Conservation (phyloP, 1,284 basidiomycete genomes). For the Singerocomus inundabilis region DNA sequence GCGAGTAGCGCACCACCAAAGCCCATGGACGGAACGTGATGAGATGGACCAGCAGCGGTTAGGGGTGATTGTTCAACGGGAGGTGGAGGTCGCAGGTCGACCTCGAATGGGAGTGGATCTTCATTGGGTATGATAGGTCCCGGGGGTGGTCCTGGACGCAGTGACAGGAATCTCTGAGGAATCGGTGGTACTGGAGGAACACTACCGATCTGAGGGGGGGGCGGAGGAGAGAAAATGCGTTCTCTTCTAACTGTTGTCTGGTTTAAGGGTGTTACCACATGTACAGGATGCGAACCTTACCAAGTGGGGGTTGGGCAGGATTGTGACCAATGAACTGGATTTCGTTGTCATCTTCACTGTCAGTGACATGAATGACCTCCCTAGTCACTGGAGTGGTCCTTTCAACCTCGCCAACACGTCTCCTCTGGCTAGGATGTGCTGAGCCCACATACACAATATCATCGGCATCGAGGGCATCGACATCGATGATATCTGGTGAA, state of each 20-base stretch:
- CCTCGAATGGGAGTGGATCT: constrained; percentile 48
- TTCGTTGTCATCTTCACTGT: constrained; percentile 44
- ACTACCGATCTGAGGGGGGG: constrained; percentile 31
- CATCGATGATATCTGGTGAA: constrained; percentile 38
- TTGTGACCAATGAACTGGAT: constrained; percentile 28
- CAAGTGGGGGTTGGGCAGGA: constrained; percentile 17
- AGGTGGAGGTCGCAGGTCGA: constrained; percentile 22
- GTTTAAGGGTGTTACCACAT: constrained; percentile 1
- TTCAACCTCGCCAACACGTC: constrained; percentile 23
- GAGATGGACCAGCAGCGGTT: constrained; percentile 46
- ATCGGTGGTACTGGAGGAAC: constrained; percentile 42
- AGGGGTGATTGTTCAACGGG: constrained; percentile 20
- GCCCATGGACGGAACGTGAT: constrained; percentile 57
- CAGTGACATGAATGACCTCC: constrained; percentile 38
- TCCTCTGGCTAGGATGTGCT: constrained; percentile 29
- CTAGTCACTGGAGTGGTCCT: constrained; percentile 12
- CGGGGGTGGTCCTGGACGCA: constrained; percentile 23
- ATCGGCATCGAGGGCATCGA: constrained; percentile 39
- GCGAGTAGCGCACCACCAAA: constrained; percentile 68
- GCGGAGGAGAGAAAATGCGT: constrained; percentile 46
- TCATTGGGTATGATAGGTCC: constrained; percentile 42
- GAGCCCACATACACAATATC: constrained; percentile 24
- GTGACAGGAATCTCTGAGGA: constrained; percentile 34
- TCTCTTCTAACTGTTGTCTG: constrained; percentile 15
- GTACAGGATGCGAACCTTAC: constrained; percentile 16